A percentile compares a stretch with the other conserved stretches of the same genome.
Evolutionary conservation across 805 yeast genomes (phyloP).

Genomic region (Kodamaea hsintzibuensis): DNA sequence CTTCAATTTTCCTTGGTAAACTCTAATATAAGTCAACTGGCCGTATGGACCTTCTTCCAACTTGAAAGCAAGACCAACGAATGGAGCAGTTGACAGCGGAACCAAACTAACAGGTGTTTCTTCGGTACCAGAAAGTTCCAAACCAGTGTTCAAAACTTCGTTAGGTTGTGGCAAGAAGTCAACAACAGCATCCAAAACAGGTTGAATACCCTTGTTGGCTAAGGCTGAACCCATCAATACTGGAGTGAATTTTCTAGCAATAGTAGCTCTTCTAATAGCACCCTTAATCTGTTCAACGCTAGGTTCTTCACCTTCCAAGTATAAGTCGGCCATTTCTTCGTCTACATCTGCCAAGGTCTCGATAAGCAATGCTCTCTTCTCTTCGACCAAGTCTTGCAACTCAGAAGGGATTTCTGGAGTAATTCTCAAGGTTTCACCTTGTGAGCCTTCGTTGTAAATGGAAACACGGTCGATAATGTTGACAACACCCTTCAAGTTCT

Average conservation of each 20-base stretch:
- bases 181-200: constrained; percentile 92
- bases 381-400: constrained; percentile 79
- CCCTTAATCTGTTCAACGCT: constrained; percentile 76
- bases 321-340: constrained; percentile 94
- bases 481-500: constrained; percentile 81
- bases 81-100: constrained; percentile 74
- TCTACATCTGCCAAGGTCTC: constrained; percentile 98
- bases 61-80: constrained; percentile 97
- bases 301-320: constrained; percentile 88
- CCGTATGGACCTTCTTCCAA: constrained; percentile 98
- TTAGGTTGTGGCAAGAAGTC: constrained; percentile 96
- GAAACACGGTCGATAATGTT: constrained; percentile 88
- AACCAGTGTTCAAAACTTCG: constrained; percentile 86
- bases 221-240: constrained; percentile 99
- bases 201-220: constrained; percentile 95
- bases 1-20: constrained; percentile 91
- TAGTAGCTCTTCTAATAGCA: constrained; percentile 94
- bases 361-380: constrained; percentile 80
- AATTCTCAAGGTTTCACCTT: constrained; percentile 75
- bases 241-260: constrained; percentile 96
- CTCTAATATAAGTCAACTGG: constrained; percentile 94
- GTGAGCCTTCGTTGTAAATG: constrained; percentile 82
- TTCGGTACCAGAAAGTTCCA: constrained; percentile 62
- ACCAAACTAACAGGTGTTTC: constrained; percentile 64
- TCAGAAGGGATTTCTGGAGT: constrained; percentile 74